Conservation (phyloP, 106 monocot species). For the Narthecium ossifragum region DNA sequence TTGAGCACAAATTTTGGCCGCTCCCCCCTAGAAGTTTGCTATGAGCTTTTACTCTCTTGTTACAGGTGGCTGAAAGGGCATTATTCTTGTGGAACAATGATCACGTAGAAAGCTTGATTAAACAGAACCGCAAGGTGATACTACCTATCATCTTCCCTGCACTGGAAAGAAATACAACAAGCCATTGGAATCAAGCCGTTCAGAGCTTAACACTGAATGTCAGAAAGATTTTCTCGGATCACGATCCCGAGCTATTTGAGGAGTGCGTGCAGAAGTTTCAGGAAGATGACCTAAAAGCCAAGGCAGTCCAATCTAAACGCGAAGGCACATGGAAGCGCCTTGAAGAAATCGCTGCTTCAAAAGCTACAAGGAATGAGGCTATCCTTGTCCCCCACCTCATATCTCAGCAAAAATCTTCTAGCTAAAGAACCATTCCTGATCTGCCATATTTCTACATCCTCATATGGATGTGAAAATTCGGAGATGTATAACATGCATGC, state of each 20-base stretch:
- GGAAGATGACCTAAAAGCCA: constrained; percentile 16
- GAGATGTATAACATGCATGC: neutral
- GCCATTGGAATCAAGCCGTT: constrained; percentile 37
- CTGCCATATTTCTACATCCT: neutral
- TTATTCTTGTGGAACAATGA: constrained; percentile 43
- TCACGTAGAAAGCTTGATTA: constrained; percentile 32
- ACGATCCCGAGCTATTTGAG: constrained; percentile 31
- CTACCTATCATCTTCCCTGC: constrained; percentile 31
- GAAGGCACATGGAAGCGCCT: constrained; percentile 23
- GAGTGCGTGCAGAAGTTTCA: constrained; percentile 25
- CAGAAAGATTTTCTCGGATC: constrained; percentile 28
- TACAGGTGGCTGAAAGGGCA: constrained; percentile 34
- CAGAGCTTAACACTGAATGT: constrained; percentile 34
- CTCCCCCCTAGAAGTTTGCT: neutral
- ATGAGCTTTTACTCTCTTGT: neutral
- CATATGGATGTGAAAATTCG: neutral
- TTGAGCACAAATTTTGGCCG: no score
- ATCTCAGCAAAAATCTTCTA: neutral
- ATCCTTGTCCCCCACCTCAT: neutral
- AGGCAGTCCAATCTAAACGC: constrained; percentile 1
- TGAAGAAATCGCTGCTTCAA: constrained; percentile 20
- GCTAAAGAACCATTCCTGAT: neutral
- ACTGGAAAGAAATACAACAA: constrained; percentile 28
- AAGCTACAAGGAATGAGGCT: constrained; percentile 3
- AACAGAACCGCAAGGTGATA: constrained; percentile 27